A percentile compares a stretch with the other conserved stretches of the same genome.
phyloP scores from a whole-genome alignment of 1,139 yeast species.

The Ogataea hybrid region DNA sequence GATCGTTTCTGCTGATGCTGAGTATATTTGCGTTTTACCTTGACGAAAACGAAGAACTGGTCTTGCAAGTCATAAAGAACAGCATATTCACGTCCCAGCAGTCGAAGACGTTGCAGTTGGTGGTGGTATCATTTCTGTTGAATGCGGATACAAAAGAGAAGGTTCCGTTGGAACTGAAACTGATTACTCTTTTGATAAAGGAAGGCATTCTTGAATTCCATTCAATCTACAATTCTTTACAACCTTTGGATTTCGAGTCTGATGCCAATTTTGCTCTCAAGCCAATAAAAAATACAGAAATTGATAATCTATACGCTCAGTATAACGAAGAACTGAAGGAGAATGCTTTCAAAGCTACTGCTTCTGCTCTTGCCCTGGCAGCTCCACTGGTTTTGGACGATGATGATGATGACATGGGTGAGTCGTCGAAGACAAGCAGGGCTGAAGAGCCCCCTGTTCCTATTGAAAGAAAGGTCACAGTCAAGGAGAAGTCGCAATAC shows the following conservation, averaged over 20 bases:
- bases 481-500: conserved; percentile 18
- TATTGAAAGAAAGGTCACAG: conserved; percentile 14
- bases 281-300: conserved; percentile 33
- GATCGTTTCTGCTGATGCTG: conserved; percentile 52
- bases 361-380: conserved; percentile 83
- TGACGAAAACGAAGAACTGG: conserved; percentile 44
- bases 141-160: conserved; percentile 31
- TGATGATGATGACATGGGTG: conserved; percentile 35
- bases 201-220: conserved; percentile 68
- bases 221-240: conserved; percentile 54
- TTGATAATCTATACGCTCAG: conserved; percentile 42
- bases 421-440: conserved; percentile 8
- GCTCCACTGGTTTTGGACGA: conserved; percentile 78
- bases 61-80: conserved; percentile 46
- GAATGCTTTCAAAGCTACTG: conserved; percentile 60
- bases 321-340: conserved; percentile 57
- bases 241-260: conserved; percentile 36
- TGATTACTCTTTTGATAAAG: conserved; percentile 56
- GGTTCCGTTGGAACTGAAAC: conserved; percentile 44
- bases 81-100: conserved; percentile 41
- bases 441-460: conserved; percentile 5
- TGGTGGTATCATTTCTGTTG: conserved; percentile 57
- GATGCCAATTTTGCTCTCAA: conserved; percentile 35
- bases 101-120: conserved; percentile 37
- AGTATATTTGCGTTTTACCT: conserved; percentile 37